Evolutionary conservation across 2,329 filamentous ascomycete species (phyloP).

Genomic region (Colletotrichum cordylinicola): DNA sequence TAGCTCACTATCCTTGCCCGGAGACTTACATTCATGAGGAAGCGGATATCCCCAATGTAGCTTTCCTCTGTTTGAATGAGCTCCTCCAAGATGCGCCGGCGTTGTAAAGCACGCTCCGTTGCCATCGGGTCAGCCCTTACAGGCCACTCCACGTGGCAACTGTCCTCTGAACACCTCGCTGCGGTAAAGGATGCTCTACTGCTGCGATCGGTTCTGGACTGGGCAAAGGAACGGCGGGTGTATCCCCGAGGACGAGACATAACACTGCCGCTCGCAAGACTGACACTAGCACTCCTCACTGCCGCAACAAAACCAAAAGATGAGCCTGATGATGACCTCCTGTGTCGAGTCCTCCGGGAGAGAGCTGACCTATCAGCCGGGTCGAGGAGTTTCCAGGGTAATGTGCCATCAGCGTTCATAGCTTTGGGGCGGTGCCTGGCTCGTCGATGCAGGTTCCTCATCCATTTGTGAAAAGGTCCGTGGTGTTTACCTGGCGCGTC

Average conservation of each 20-base stretch:
- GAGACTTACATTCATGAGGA: slow-evolving; percentile 77
- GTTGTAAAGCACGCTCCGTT: slow-evolving; percentile 74
- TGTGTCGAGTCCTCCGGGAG: slow-evolving; percentile 42
- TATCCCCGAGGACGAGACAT: slow-evolving; percentile 64
- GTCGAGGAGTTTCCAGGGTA: slow-evolving; percentile 39
- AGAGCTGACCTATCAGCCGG: slow-evolving; percentile 27
- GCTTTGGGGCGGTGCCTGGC: slow-evolving; percentile 45
- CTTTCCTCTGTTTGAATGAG: slow-evolving; percentile 85
- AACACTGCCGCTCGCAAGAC: slow-evolving; percentile 75
- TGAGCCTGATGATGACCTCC: slow-evolving; percentile 72
- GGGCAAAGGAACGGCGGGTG: slow-evolving; percentile 54
- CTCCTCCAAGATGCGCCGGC: slow-evolving; percentile 84
- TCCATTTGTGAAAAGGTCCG: slow-evolving; percentile 73
- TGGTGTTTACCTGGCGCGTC: slow-evolving; percentile 21
- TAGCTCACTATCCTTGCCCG: background rate
- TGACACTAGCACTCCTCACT: slow-evolving; percentile 82
- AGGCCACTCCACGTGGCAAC: slow-evolving; percentile 64
- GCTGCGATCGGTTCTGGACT: slow-evolving; percentile 67
- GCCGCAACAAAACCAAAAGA: slow-evolving; percentile 83
- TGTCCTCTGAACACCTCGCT: slow-evolving; percentile 69
- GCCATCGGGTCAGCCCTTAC: slow-evolving; percentile 68
- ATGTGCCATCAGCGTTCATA: slow-evolving; percentile 28
- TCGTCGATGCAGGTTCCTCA: slow-evolving; percentile 70
- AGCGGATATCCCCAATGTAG: slow-evolving; percentile 87
- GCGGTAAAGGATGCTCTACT: slow-evolving; percentile 65